Percentiles rank a stretch among this genome's conserved stretches.
Evolutionary conservation across 768 basidiomycete genomes (phyloP).

Genomic region (Termitomyces sp.): DNA sequence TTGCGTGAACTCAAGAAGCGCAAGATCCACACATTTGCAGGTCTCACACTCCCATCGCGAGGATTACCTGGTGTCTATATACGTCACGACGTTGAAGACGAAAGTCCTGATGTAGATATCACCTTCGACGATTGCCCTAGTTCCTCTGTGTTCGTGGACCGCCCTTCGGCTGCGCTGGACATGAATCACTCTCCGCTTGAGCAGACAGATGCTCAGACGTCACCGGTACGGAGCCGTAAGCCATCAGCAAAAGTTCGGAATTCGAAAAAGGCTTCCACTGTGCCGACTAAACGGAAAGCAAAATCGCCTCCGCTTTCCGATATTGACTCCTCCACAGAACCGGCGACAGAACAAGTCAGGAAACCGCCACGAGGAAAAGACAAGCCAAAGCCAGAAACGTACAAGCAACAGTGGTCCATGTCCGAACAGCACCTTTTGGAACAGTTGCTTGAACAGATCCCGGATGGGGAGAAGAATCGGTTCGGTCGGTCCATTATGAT

Average conservation of each 20-base stretch:
- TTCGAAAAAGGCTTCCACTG: background rate
- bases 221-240: background rate
- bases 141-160: background rate
- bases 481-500: conserved; percentile 22
- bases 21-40: conserved; percentile 31
- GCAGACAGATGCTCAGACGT: background rate
- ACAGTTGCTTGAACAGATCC: conserved; percentile 67
- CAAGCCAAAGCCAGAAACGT: conserved; percentile 65
- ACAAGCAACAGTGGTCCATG: conserved; percentile 75
- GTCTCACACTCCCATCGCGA: conserved; percentile 25
- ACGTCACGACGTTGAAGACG: conserved; percentile 53
- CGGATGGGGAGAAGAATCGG: conserved; percentile 74
- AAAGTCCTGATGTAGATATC: conserved; percentile 58
- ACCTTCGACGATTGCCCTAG: conserved; percentile 18
- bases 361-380: conserved; percentile 10
- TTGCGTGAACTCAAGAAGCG: conserved; percentile 54
- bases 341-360: background rate
- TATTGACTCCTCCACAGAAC: background rate
- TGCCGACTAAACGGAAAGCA: conserved; percentile 1
- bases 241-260: conserved; percentile 3
- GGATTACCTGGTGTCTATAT: conserved; percentile 41
- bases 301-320: background rate
- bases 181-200: background rate
- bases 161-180: background rate
- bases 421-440: conserved; percentile 77